Conservation (phyloP, 768 basidiomycete species). For the Calocera cornea region DNA sequence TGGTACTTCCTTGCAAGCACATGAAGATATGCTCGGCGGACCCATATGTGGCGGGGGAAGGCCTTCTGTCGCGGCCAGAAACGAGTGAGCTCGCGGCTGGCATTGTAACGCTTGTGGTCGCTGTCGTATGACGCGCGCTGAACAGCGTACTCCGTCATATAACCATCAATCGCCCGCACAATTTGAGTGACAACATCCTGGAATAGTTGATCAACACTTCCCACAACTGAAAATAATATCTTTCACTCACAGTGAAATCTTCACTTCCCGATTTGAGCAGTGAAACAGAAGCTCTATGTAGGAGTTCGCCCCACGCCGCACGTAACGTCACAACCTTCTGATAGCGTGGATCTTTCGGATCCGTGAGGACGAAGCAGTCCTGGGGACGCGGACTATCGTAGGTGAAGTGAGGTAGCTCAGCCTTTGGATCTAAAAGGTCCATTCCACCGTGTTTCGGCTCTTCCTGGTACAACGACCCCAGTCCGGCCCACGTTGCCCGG, state of each 20-base stretch:
- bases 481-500: constrained; percentile 62
- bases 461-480: constrained; percentile 55
- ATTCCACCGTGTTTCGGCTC: constrained; percentile 43
- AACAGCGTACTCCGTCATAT: constrained; percentile 57
- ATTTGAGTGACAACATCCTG: constrained; percentile 33
- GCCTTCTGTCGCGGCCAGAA: constrained; percentile 57
- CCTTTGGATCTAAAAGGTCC: constrained; percentile 44
- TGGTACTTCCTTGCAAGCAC: constrained; percentile 64
- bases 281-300: constrained; percentile 52
- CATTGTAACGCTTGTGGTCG: constrained; percentile 44
- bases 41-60: constrained; percentile 57
- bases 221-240: not conserved
- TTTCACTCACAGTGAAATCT: constrained; percentile 52
- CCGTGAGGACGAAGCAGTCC: constrained; percentile 59
- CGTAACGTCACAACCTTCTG: constrained; percentile 46
- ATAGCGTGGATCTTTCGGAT: constrained; percentile 63
- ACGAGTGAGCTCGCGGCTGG: constrained; percentile 34
- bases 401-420: constrained; percentile 59
- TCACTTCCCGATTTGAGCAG: constrained; percentile 53
- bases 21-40: constrained; percentile 68
- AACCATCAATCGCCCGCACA: constrained; percentile 60
- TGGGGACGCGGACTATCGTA: constrained; percentile 50
- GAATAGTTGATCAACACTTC: not conserved
- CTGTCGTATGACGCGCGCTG: constrained; percentile 44
- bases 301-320: constrained; percentile 48